Base-by-base conservation (phyloP, 2,329 filamentous ascomycete species). In the Calonectria henricotiae region DNA sequence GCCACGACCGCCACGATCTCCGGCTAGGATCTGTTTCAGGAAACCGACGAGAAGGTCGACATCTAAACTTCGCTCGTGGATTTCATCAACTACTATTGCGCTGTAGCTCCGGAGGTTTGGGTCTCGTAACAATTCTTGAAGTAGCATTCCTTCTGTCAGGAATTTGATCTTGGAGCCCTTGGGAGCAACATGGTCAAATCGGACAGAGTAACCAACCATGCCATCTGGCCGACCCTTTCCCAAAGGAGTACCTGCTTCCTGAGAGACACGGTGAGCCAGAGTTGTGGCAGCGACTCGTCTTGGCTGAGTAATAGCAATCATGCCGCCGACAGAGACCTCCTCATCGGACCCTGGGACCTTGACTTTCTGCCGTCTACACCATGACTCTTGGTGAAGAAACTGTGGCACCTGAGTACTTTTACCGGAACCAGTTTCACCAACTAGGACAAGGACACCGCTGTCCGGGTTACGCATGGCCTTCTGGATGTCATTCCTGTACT, bases 381-480 rank as follows among this genome's bases (percentile, higher is more conserved):
- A 98, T 7, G 89, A 83, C 78, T 98, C 93, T 30, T 85, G 82
- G 54, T 92, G 89, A 8, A 99, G 85, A 72, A 98, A 98, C 78
- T 98, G 96, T 0, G 96, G 96, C 0, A 98, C 92, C 82, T 99
- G 96, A 0, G 96, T 99, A 85, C 94, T 97, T 84, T 99, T 99
- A 80, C 96, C 96, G 15, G 94, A 97, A 80, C 96, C 96, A 0
- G 96, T 99, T 82, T 98, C 96, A 84, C 96, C 96, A 2, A 96
- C 92, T 15, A 99, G 85, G 0, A 99, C 87, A 62, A 99, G 88
- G 1, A 98, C 90, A 77, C 97, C 90, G 71, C 90, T 91, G 39
- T 89, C 83, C 17, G 74, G 62, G 5, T 79, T 77, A 13, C 85
- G 85, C 7, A 98, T 83, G 2, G 89, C 86, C 17, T 86, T 79